A percentile compares a stretch with the other conserved stretches of the same genome.
Conservation (phyloP, 768 basidiomycete genomes). For the Tricholoma sp. region DNA sequence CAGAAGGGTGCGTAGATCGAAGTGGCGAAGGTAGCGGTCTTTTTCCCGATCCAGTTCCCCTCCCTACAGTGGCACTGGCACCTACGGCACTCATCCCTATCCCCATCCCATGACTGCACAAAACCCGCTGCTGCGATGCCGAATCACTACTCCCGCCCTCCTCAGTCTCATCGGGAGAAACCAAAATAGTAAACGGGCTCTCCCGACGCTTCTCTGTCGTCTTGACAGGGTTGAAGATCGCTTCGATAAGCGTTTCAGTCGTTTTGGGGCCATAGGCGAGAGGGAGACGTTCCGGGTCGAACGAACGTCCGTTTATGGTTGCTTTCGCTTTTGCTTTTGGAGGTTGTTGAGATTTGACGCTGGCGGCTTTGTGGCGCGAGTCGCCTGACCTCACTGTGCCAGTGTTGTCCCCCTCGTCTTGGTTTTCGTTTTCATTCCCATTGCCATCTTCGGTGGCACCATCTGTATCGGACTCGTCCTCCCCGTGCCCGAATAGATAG, state of each 20-base stretch:
- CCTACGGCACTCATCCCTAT: not conserved
- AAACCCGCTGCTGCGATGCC: not conserved
- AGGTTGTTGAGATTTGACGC: slow-evolving; percentile 3
- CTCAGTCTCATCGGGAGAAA: slow-evolving; percentile 17
- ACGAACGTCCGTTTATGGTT: slow-evolving; percentile 12
- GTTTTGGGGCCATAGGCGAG: slow-evolving; percentile 53
- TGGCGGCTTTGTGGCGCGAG: slow-evolving; percentile 2
- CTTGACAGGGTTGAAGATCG: slow-evolving; percentile 69
- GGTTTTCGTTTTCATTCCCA: slow-evolving; percentile 7
- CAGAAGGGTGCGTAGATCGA: not conserved
- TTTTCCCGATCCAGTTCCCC: not conserved
- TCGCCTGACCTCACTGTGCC: no score
- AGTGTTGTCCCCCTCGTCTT: no score
- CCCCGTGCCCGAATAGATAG: slow-evolving; percentile 25
- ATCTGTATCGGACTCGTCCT: slow-evolving; percentile 4
- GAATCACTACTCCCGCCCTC: not conserved
- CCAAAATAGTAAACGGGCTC: slow-evolving; percentile 39
- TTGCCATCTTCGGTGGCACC: no score
- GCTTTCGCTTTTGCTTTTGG: not conserved
- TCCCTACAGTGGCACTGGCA: no score
- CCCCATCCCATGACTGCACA: not conserved
- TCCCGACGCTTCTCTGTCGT: slow-evolving; percentile 34
- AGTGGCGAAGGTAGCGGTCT: not conserved
- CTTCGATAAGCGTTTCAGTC: slow-evolving; percentile 73
- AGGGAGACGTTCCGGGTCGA: slow-evolving; percentile 42